A percentile compares a stretch with the other conserved stretches of the same genome.
These are phyloP conservation scores for Cucurbita argyrosperma DNA, from an alignment of 306 rosid genomes.

Conservation along the genomic window DNA sequence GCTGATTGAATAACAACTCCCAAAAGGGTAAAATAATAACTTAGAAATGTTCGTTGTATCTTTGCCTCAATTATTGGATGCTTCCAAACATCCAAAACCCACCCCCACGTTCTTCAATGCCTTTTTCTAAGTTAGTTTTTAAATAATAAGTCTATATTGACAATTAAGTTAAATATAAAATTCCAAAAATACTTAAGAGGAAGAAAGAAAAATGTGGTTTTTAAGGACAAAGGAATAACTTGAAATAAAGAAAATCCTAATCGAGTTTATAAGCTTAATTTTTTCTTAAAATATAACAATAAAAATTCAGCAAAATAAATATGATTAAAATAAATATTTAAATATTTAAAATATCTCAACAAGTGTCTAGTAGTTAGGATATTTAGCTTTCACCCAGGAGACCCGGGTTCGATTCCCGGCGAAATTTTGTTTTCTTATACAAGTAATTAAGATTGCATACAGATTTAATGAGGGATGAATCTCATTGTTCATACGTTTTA, in stretches of 20 bases:
- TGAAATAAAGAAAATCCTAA: no score
- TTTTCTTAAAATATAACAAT: no score
- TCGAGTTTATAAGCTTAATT: no score
- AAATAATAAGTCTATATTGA: neutral
- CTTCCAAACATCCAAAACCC: neutral
- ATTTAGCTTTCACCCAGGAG: slow-evolving; percentile 98
- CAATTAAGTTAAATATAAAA: neutral
- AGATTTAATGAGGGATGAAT: no score
- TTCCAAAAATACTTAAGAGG: no score
- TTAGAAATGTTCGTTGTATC: neutral
- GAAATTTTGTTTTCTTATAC: slow-evolving; percentile 7
- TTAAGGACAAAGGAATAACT: no score
- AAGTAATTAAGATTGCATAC: no score
- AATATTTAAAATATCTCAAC: neutral
- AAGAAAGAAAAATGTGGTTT: neutral
- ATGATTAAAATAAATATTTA: no score
- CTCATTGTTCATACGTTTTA: no score
- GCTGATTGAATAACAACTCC: neutral
- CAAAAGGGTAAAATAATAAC: neutral
- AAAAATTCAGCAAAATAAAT: no score
- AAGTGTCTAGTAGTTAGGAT: slow-evolving; percentile 84
- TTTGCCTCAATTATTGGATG: neutral
- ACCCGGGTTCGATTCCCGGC: slow-evolving; percentile 99
- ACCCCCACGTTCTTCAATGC: neutral
- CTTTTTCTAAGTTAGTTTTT: neutral